Evolutionary conservation across 2,329 filamentous ascomycete genomes (phyloP), one percentile per base, ranked within the genome.

Genomic region (Gaeumannomyces tritici): DNA sequence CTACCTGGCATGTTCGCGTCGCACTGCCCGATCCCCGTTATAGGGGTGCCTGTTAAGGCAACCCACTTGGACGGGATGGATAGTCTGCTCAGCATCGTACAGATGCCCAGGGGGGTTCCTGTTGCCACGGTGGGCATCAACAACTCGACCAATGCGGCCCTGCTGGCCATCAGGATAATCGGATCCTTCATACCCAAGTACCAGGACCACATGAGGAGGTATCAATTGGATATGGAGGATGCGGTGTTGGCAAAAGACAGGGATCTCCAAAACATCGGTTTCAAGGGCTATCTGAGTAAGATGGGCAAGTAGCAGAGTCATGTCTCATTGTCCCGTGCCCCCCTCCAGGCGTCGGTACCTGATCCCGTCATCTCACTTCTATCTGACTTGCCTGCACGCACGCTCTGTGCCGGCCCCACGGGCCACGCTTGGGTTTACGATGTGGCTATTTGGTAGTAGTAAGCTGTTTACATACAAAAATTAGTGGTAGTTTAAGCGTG

Each of bases 51-150:
- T 0, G 87, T 93, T 29, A 90, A 88, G 75, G 89, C 87, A 0
- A 89, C 86, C 26, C 83, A 85, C 27, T 74, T 91, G 7, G 89
- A 91, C 69, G 89, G 89, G 3, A 76, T 87, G 64, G 89, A 92
- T 70, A 88, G 84, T 65, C 74, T 92, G 62, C 76, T 88, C 62
- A 89, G 85, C 68, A 91, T 91, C 66, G 88, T 90, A 4, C 88
- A 91, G 71, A 91, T 92, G 89, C 89, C 89, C 7, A 75, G 82
- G 69, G 89, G 89, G 15, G 83, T 88, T 60, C 89, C 89, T 12
- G 86, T 88, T 18, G 89, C 89, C 7, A 91, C 89, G 0, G 88
- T 93, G 4, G 89, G 85, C 13, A 91, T 92, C 73, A 90, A 91
- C 74, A 92, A 92, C 75, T 89, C 87, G 28, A 88, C 88, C 62